These are phyloP conservation scores for Candida xiaguanensis DNA, from an alignment of 805 yeast species.

Conservation along the genomic window DNA sequence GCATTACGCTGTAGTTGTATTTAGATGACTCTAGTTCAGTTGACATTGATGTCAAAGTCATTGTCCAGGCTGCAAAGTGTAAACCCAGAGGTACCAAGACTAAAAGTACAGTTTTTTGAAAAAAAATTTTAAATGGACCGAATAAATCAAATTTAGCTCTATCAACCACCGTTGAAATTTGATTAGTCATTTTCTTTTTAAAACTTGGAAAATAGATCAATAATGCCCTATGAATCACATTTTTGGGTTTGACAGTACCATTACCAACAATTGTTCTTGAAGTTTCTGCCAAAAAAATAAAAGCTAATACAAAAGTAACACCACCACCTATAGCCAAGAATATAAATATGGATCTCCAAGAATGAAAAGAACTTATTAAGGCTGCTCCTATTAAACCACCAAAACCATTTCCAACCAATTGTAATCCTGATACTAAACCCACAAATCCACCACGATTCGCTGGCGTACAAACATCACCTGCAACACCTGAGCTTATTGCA, in stretches of 20 bases:
- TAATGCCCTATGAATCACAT: constrained; percentile 42
- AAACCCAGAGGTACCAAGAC: constrained; percentile 57
- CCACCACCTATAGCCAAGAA: constrained; percentile 68
- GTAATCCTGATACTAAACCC: constrained; percentile 62
- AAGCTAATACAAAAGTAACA: constrained; percentile 22
- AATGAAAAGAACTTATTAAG: constrained; percentile 24
- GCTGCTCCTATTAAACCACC: constrained; percentile 69
- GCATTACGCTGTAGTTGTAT: constrained; percentile 50
- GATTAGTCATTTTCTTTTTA: constrained; percentile 27
- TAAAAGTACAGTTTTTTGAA: constrained; percentile 41
- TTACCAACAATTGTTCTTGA: constrained; percentile 70
- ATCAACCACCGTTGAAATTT: constrained; percentile 16
- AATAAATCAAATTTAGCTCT: constrained; percentile 21
- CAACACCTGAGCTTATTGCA: constrained; percentile 64
- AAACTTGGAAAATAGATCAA: constrained; percentile 30
- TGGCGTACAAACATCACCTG: constrained; percentile 69
- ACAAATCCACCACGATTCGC: constrained; percentile 67
- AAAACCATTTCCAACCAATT: constrained; percentile 69
- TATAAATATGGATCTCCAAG: constrained; percentile 79
- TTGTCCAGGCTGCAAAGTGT: constrained; percentile 67
- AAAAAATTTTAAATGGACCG: constrained; percentile 40
- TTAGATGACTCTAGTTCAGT: constrained; percentile 43
- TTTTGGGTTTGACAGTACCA: constrained; percentile 56
- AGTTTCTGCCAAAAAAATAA: constrained; percentile 65
- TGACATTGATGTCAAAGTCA: constrained; percentile 62